Base-by-base conservation (phyloP, 2,329 filamentous ascomycete genomes). In the Aspergillus puulaauensis region DNA sequence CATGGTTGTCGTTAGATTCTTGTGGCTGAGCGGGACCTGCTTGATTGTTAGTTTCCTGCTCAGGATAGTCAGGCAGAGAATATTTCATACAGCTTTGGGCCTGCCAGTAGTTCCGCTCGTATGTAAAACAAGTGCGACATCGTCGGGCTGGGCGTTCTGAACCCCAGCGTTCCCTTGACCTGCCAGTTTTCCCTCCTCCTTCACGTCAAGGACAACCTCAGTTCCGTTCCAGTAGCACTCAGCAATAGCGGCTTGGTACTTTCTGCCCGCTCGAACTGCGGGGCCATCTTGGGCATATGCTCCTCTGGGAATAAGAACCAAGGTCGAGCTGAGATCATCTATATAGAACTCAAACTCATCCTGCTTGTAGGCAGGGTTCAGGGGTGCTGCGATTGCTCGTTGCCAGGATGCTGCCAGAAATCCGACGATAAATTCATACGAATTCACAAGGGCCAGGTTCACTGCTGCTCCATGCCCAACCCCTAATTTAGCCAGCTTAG, bases 281-380 rank as follows among this genome's bases (percentile, higher is more conserved):
- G 90, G 83, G 9, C 85, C 86, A 70, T 87, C 80, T 64, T 86
- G 82, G 11, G 80, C 79, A 67, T 86, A 90, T 14, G 87, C 85
- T 15, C 90, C 90, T 65, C 81, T 81, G 12, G 91, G 90, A 9
- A 96, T 88, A 37, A 96, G 80, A 33, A 91, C 84, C 58, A 96
- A 79, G 35, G 88, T 88, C 5, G 91, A 93, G 70, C 87, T 90
- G 66, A 96, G 81, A 71, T 96, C 91, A 63, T 92, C 88, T 68
- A 96, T 93, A 75, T 95, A 96, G 76, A 96, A 96, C 73, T 95
- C 91, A 72, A 93, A 95, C 74, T 96, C 91, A 57, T 87, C 87
- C 75, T 95, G 90, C 79, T 93, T 96, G 80, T 96, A 96, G 45
- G 87, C 88, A 41, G 91, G 86, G 74, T 96, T 96, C 64, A 96